These are phyloP conservation scores for Lolium perenne DNA, from an alignment of 176 grass and related monocot species.

Conservation along the genomic window DNA sequence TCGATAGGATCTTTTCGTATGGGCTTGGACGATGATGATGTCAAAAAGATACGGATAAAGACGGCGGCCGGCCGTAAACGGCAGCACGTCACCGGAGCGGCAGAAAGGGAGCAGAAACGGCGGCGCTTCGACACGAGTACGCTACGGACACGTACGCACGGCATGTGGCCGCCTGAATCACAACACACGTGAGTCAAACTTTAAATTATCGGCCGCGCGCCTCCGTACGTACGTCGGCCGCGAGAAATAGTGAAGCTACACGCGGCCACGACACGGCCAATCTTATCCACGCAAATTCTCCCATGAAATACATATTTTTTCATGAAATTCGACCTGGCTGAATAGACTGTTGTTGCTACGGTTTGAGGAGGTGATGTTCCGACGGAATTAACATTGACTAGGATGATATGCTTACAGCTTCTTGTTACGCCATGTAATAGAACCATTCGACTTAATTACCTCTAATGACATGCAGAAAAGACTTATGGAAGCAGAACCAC, in stretches of 20 bases:
- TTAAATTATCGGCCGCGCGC: neutral
- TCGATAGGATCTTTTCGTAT: no score
- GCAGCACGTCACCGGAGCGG: conserved; percentile 37
- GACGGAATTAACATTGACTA: neutral
- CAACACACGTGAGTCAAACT: neutral
- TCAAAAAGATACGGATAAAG: neutral
- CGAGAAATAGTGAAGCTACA: conserved; percentile 24
- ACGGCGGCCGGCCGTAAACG: neutral
- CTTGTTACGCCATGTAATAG: neutral
- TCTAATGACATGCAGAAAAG: neutral
- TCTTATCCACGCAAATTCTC: conserved; percentile 41
- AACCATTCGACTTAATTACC: neutral
- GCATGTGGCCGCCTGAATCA: no score
- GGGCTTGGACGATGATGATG: neutral
- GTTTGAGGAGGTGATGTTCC: neutral
- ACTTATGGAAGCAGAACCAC: no score
- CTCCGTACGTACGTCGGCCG: conserved; percentile 40
- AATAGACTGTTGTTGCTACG: neutral
- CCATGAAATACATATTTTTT: neutral
- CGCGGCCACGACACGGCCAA: conserved; percentile 30
- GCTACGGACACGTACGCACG: neutral
- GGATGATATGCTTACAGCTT: neutral
- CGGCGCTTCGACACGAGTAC: conserved; percentile 29
- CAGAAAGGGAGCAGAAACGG: conserved; percentile 15
- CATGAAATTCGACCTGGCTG: neutral